Base-by-base conservation (phyloP, 2,329 filamentous ascomycete genomes). In the Colletotrichum brevisporum region DNA sequence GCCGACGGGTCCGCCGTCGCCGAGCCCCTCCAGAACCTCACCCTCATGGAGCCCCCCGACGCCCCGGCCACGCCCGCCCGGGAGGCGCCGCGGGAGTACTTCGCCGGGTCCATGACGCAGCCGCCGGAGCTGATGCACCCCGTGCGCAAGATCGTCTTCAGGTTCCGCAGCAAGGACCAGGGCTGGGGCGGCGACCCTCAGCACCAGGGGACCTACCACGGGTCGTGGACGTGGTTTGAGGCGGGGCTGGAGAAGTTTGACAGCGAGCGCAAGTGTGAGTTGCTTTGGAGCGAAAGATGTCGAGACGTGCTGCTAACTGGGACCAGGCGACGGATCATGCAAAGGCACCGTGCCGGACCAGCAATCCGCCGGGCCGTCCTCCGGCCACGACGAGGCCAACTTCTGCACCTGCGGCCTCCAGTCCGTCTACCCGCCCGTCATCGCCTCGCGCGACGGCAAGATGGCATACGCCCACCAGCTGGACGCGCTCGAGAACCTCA, bases 211-310 rank as follows among this genome's bases (percentile, higher is more conserved):
- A 82, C 82, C 1, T 90, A 84, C 63, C 71, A 75, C 0, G 79
- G 77, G 2, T 88, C 89, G 0, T 89, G 79, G 78, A 89, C 89
- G 0, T 92, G 89, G 89, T 90, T 91, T 67, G 89, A 91, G 63
- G 88, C 84, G 16, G 89, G 89, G 0, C 75, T 90, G 16, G 89
- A 91, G 76, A 82, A 83, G 4, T 86, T 88, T 55, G 85, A 86
- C 52, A 79, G 79, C 21, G 75, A 73, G 0, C 73, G 77, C 63
- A 51, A 66, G 36, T 74, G 75, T 78, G 66, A 67, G 76, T 62
- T 8, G 13, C 10, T 5, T 18, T 15, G 5, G 6, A 3, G 3
- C 6, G 1, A 2, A 15, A 5, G 13, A 2, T 1, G 3, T 12
- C 1, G 18, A 12, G 3, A 8, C 15, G 8, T 2, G 8, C 4